These are phyloP conservation scores for Trichaptum fuscoviolaceum DNA, from an alignment of 768 basidiomycete genomes.

Conservation along the genomic window DNA sequence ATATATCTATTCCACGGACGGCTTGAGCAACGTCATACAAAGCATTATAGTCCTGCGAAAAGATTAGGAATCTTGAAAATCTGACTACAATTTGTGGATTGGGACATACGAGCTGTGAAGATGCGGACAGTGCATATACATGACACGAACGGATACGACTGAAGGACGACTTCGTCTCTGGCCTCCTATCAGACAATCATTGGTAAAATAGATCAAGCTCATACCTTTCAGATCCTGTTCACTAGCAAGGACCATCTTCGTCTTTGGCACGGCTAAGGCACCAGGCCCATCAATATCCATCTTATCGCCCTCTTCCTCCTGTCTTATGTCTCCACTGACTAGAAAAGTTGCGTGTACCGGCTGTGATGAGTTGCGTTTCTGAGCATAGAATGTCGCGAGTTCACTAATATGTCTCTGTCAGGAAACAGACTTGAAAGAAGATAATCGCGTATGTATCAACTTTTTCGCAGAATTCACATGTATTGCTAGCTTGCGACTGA, in stretches of 20 bases:
- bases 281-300: constrained; percentile 35
- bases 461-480: constrained; percentile 79
- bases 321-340: constrained; percentile 49
- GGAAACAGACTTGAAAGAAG: not conserved
- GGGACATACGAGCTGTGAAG: constrained; percentile 50
- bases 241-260: constrained; percentile 51
- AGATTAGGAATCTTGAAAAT: constrained; percentile 7
- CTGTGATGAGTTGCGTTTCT: constrained; percentile 35
- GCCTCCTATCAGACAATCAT: constrained; percentile 3
- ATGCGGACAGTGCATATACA: constrained; percentile 69
- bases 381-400: constrained; percentile 51
- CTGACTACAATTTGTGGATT: not conserved
- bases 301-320: constrained; percentile 14
- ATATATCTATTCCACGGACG: constrained; percentile 30
- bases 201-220: constrained; percentile 1
- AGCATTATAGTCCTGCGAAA: constrained; percentile 40
- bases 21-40: constrained; percentile 29
- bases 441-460: constrained; percentile 33
- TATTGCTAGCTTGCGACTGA: constrained; percentile 65
- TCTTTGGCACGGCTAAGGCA: constrained; percentile 38
- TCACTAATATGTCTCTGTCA: constrained; percentile 38
- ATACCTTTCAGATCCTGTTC: constrained; percentile 63
- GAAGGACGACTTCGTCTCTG: constrained; percentile 54
- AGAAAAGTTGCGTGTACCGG: constrained; percentile 64
- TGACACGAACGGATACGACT: constrained; percentile 48